Percentiles rank a stretch among this genome's conserved stretches.
Conservation (phyloP, 441 rosid genomes). For the Populus trichocarpa region DNA sequence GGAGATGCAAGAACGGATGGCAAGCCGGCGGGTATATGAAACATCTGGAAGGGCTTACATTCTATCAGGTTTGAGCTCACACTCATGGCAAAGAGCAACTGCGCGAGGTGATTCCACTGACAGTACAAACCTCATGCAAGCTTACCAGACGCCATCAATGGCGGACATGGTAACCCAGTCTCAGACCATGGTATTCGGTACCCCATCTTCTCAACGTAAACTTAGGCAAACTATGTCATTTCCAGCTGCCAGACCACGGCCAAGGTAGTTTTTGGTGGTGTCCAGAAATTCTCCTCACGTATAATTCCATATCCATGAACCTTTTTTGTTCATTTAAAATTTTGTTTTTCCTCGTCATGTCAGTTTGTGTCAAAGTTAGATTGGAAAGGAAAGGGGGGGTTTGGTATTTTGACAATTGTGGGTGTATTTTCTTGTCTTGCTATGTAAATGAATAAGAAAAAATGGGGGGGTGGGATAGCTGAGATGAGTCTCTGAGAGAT, state of each 20-base stretch:
- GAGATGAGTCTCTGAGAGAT: background rate
- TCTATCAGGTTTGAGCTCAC: slow-evolving; percentile 93
- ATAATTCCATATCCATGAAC: slow-evolving; percentile 20
- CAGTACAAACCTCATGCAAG: slow-evolving; percentile 63
- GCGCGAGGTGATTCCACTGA: slow-evolving; percentile 91
- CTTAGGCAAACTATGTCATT: slow-evolving; percentile 63
- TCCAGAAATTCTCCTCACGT: slow-evolving; percentile 16
- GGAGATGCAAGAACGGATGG: slow-evolving; percentile 96
- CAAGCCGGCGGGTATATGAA: slow-evolving; percentile 76
- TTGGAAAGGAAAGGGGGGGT: slow-evolving; percentile 13
- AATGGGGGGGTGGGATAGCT: background rate
- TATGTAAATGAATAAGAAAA: slow-evolving; percentile 38
- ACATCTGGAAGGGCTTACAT: slow-evolving; percentile 91
- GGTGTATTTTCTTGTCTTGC: slow-evolving; percentile 26
- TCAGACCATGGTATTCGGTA: slow-evolving; percentile 55
- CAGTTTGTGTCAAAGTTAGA: slow-evolving; percentile 16
- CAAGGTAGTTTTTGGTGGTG: slow-evolving; percentile 39
- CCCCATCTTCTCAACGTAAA: slow-evolving; percentile 57
- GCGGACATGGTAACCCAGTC: slow-evolving; percentile 80
- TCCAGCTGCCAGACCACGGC: slow-evolving; percentile 53
- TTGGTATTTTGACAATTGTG: slow-evolving; percentile 20
- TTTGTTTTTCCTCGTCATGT: slow-evolving; percentile 17
- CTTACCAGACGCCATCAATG: slow-evolving; percentile 92
- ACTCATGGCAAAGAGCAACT: slow-evolving; percentile 97
- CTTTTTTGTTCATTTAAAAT: slow-evolving; percentile 15